Evolutionary conservation across 768 basidiomycete genomes (phyloP), one percentile per base, ranked within the genome.

Genomic region (Suillus subluteus): DNA sequence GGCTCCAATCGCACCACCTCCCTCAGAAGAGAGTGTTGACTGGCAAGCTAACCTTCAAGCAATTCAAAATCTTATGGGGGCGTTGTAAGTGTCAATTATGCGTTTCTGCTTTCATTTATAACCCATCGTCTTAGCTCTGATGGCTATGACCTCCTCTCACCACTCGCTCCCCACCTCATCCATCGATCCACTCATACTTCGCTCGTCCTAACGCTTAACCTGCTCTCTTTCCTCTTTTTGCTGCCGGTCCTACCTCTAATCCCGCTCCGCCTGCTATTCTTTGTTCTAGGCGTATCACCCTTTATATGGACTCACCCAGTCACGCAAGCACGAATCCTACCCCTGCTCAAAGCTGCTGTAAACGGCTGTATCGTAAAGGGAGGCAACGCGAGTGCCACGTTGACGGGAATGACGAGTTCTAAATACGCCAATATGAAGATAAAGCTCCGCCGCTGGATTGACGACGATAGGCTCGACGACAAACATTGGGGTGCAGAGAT

Each of bases 21-120:
- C 55, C 21, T 37, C 32, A 13, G 91, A 94, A 71, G 90, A 88
- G 4, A 86, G 87, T 13, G 84, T 88, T 0, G 91, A 92, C 66
- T 96, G 93, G 89, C 90, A 91, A 67, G 90, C 91, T 18, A 97
- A 96, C 68, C 79, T 96, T 3, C 94, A 96, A 78, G 94, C 84
- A 1, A 91, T 96, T 37, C 95, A 96, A 74, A 96, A 96, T 70
- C 84, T 96, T 38, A 96, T 96, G 94, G 94, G 94, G 7, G 79
- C 85, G 8, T 79, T 89, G 92, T 95, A 77, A 69, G 91, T 79
- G 58, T 18, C 38, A 56, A 21, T 6, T 13, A 11, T 21, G 21
- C 32, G 1, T 56, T n/a, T 21, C 1, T 71, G 26, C n/a, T 41
- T 13, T 16, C 35, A 12, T 2, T 30, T 54, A 8, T 30, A 30